These are phyloP conservation scores for Ciborinia camelliae DNA, from an alignment of 2,329 filamentous ascomycete species.

Conservation along the genomic window DNA sequence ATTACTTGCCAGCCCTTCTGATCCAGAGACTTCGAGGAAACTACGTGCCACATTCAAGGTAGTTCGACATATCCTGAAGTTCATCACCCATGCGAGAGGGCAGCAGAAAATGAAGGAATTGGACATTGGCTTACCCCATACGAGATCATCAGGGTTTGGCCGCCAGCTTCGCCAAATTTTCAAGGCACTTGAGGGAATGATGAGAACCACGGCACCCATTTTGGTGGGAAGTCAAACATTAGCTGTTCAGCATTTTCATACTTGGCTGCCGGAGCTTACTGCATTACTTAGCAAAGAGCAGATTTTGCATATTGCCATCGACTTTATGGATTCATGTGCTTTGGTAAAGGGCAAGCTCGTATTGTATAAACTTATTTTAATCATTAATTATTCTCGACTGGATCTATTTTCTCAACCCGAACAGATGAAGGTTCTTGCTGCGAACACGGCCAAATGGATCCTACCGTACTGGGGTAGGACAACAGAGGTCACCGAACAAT, in stretches of 20 bases:
- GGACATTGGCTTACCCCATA: constrained; percentile 77
- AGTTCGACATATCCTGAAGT: constrained; percentile 86
- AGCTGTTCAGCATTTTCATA: constrained; percentile 93
- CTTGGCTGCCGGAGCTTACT: constrained; percentile 89
- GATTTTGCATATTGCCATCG: constrained; percentile 84
- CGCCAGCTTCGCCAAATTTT: constrained; percentile 84
- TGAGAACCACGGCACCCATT: constrained; percentile 80
- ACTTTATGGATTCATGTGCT: constrained; percentile 89
- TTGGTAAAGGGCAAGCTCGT: constrained; percentile 86
- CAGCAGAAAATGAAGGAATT: constrained; percentile 88
- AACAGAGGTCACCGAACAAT: constrained; percentile 73
- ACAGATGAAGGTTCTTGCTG: constrained; percentile 68
- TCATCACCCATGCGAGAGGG: constrained; percentile 83
- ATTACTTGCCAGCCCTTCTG: constrained; percentile 76
- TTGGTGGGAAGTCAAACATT: constrained; percentile 93
- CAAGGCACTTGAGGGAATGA: constrained; percentile 82
- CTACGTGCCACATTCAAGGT: constrained; percentile 93
- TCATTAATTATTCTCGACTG: constrained; percentile 84
- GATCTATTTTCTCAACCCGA: constrained; percentile 77
- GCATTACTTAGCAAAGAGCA: constrained; percentile 76
- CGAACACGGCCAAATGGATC: constrained; percentile 87
- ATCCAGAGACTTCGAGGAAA: constrained; percentile 78
- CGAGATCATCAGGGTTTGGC: constrained; percentile 67
- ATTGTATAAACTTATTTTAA: constrained; percentile 85
- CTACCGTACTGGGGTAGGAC: constrained; percentile 87